Percentiles rank a stretch among this genome's conserved stretches.
phyloP scores from a whole-genome alignment of 306 rosid species.

The Prunus kanzakura region DNA sequence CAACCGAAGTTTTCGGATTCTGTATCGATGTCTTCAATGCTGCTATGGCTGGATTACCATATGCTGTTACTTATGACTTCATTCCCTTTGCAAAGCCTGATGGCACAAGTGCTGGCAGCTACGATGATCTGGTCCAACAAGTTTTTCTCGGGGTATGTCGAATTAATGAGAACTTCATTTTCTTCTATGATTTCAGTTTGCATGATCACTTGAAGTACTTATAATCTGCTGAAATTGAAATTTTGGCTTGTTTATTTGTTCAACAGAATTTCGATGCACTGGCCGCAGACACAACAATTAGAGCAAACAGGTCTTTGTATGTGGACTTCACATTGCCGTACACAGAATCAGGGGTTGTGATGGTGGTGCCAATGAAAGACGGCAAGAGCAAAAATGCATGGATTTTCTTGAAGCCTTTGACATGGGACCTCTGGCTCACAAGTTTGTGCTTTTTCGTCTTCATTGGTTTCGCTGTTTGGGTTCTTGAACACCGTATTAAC shows the following conservation, averaged over 20 bases:
- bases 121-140: slow-evolving; percentile 28
- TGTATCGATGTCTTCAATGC: slow-evolving; percentile 40
- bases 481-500: slow-evolving; percentile 62
- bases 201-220: too few relatives aligned
- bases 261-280: slow-evolving; percentile 47
- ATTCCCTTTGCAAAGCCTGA: slow-evolving; percentile 26
- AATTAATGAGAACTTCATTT: not conserved
- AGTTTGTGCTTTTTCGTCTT: slow-evolving; percentile 44
- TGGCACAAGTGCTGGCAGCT: slow-evolving; percentile 20
- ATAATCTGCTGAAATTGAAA: too few relatives aligned
- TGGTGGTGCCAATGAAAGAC: too few relatives aligned
- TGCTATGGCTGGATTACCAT: slow-evolving; percentile 24
- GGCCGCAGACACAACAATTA: slow-evolving; percentile 40
- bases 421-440: slow-evolving; percentile 21
- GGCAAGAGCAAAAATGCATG: too few relatives aligned
- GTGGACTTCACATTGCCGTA: slow-evolving; percentile 60
- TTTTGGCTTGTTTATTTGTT: too few relatives aligned
- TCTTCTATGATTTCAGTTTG: too few relatives aligned
- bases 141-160: slow-evolving; percentile 27
- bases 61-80: slow-evolving; percentile 23
- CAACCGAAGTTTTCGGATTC: slow-evolving; percentile 33
- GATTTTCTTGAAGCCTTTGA: too few relatives aligned
- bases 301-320: slow-evolving; percentile 34
- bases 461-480: slow-evolving; percentile 65
- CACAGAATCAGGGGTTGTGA: too few relatives aligned